A percentile compares a stretch with the other conserved stretches of the same genome.
These are phyloP conservation scores for Aegilops longissima DNA, from an alignment of 176 grass and related monocot genomes.

Conservation along the genomic window DNA sequence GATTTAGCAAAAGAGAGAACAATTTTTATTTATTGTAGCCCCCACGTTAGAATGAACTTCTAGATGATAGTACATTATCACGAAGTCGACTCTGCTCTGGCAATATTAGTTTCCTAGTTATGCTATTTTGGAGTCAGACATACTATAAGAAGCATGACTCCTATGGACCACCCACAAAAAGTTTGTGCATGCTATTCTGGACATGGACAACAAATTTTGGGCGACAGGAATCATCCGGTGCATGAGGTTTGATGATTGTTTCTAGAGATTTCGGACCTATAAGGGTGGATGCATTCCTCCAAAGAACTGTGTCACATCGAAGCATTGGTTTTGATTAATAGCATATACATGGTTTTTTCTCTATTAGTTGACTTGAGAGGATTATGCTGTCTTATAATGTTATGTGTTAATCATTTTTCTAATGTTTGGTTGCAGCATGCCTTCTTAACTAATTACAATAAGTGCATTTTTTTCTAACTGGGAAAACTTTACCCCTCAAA, in stretches of 20 bases:
- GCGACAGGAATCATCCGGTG: neutral
- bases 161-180: neutral
- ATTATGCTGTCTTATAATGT: neutral
- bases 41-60: neutral
- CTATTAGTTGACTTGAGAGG: neutral
- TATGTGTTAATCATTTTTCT: neutral
- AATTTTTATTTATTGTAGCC: neutral
- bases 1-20: conserved; percentile 11
- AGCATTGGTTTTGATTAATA: neutral
- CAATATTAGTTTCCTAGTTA: conserved; percentile 7
- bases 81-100: neutral
- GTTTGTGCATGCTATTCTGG: neutral
- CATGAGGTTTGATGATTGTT: neutral
- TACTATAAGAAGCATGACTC: neutral
- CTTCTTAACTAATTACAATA: neutral
- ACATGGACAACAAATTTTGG: neutral
- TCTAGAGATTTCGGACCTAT: neutral
- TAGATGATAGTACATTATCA: neutral
- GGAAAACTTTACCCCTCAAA: neutral
- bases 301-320: conserved; percentile 3
- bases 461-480: neutral
- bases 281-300: neutral
- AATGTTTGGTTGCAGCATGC: conserved; percentile 10
- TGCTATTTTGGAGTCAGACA: neutral
- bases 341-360: neutral